A percentile compares a stretch with the other conserved stretches of the same genome.
phyloP scores from a whole-genome alignment of 129 eudicot species.

The Chrysanthemum seticuspe region DNA sequence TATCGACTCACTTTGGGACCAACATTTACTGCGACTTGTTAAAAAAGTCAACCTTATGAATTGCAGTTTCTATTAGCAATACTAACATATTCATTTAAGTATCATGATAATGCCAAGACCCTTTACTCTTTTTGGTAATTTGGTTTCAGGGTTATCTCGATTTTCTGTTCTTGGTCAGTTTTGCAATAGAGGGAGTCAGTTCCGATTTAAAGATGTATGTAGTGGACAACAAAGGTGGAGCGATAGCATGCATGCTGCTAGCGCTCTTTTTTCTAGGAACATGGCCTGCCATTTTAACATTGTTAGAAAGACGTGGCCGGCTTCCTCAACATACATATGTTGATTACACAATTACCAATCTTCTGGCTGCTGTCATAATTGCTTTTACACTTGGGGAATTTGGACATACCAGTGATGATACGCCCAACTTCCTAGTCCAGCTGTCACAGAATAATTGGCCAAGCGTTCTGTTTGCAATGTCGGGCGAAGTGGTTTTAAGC shows the following conservation, averaged over 20 bases:
- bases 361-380: constrained; percentile 12
- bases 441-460: constrained; percentile 19
- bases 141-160: background rate
- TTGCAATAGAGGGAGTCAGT: background rate
- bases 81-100: too few relatives aligned
- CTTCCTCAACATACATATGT: constrained; percentile 23
- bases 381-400: constrained; percentile 20
- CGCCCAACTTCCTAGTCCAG: constrained; percentile 1
- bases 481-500: constrained; percentile 17
- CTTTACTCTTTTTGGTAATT: background rate
- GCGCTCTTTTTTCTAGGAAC: constrained; percentile 19
- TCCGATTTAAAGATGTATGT: constrained; percentile 4
- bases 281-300: constrained; percentile 17
- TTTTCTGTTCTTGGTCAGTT: background rate
- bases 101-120: too few relatives aligned
- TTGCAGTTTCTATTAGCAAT: background rate
- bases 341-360: constrained; percentile 15
- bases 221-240: constrained; percentile 11
- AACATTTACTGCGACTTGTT: background rate
- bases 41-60: background rate
- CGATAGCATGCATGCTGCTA: constrained; percentile 10
- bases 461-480: constrained; percentile 11
- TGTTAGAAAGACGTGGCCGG: constrained; percentile 14
- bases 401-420: constrained; percentile 8
- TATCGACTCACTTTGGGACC: too few relatives aligned